phyloP scores from a whole-genome alignment of 306 rosid genomes.

The Quercus mongolica region DNA sequence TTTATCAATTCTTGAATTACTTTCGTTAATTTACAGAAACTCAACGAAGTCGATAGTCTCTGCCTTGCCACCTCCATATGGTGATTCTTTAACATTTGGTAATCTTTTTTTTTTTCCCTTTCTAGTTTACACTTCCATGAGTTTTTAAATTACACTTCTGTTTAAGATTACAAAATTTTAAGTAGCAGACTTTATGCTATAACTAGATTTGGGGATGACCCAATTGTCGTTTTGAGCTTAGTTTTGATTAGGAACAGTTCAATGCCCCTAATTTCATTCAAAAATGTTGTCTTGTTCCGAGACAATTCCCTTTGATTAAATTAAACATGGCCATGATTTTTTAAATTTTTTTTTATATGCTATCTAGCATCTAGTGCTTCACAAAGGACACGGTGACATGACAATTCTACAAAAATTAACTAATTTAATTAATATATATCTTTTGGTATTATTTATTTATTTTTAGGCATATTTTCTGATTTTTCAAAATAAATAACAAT shows the following conservation, averaged over 20 bases:
- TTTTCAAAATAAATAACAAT: too few species aligned
- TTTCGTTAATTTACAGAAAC: constrained; percentile 37
- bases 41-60: constrained; percentile 38
- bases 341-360: too few species aligned
- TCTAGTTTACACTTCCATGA: not conserved
- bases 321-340: not conserved
- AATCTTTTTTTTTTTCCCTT: constrained; percentile 5
- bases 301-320: not conserved
- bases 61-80: constrained; percentile 52
- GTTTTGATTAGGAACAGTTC: not conserved
- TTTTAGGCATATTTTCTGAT: too few species aligned
- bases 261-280: not conserved
- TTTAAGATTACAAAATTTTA: not conserved
- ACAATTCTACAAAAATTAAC: too few species aligned
- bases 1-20: not conserved
- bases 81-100: constrained; percentile 48
- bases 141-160: not conserved
- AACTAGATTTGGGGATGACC: not conserved
- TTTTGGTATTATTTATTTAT: too few species aligned
- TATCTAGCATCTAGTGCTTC: too few species aligned
- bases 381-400: too few species aligned
- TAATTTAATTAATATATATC: too few species aligned
- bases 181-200: not conserved
- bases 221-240: constrained; percentile 3
- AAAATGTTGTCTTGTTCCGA: not conserved